phyloP scores from a whole-genome alignment of 169 alveolate species.

The Cryptosporidium felis region DNA sequence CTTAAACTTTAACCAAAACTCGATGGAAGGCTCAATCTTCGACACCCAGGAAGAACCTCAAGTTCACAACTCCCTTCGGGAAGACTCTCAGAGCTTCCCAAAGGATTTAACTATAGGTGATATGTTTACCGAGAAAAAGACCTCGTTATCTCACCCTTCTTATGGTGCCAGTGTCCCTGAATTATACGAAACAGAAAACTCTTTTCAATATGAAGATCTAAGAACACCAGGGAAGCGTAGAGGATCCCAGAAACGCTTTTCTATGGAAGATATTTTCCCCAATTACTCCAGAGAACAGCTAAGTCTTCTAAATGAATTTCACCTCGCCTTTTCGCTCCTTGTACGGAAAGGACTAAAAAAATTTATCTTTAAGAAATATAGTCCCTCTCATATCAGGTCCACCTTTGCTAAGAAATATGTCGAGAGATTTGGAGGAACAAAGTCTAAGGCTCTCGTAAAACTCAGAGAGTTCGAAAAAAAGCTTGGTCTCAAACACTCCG shows the following conservation, averaged over 20 bases:
- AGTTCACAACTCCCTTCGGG: neutral
- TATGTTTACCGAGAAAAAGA: neutral
- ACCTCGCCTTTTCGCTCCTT: neutral
- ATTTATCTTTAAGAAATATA: slow-evolving; percentile 2
- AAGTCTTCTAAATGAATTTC: slow-evolving; percentile 1
- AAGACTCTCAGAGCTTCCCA: neutral
- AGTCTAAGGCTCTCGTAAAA: slow-evolving; percentile 11
- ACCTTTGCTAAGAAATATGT: slow-evolving; percentile 19
- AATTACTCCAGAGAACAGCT: neutral
- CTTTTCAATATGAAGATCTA: no score
- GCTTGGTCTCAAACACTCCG: slow-evolving; percentile 32
- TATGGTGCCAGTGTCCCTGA: no score
- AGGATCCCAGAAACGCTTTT: neutral
- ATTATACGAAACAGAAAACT: no score
- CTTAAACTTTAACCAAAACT: neutral
- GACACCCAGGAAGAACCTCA: neutral
- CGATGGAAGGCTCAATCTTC: neutral
- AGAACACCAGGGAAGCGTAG: neutral
- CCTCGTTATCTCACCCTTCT: neutral
- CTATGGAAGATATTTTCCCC: neutral
- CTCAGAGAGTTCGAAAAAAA: slow-evolving; percentile 42
- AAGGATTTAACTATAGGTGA: neutral
- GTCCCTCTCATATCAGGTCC: slow-evolving; percentile 32
- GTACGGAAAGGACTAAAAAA: neutral
- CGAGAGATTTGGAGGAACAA: slow-evolving; percentile 43